Evolutionary conservation across 768 basidiomycete genomes (phyloP).

Genomic region (Hericium coralloides): DNA sequence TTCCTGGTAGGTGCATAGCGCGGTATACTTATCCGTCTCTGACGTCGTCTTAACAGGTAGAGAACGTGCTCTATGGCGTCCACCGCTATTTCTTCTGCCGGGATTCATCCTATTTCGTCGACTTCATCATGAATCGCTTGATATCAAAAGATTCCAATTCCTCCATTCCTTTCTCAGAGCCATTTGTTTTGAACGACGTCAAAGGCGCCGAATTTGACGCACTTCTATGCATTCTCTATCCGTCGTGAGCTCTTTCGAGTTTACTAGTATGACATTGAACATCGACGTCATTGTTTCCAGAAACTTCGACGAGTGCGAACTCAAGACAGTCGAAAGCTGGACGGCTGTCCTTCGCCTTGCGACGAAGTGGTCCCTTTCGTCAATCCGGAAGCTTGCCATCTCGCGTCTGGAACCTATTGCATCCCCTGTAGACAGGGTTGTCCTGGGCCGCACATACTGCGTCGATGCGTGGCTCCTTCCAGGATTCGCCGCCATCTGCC

Average conservation of each 20-base stretch:
- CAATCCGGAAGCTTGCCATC: slow-evolving; percentile 12
- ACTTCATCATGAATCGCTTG: slow-evolving; percentile 1
- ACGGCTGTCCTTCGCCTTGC: slow-evolving; percentile 13
- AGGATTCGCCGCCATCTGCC: slow-evolving; percentile 8
- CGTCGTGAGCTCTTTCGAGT: slow-evolving; percentile 3
- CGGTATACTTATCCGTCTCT: background rate
- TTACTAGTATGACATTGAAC: background rate
- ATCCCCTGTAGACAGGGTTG: slow-evolving; percentile 13
- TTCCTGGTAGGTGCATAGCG: slow-evolving; percentile 1
- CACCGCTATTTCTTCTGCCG: slow-evolving; percentile 10
- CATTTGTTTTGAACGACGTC: slow-evolving; percentile 1
- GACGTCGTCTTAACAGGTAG: background rate
- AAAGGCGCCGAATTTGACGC: slow-evolving; percentile 9
- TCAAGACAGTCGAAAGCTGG: slow-evolving; percentile 12
- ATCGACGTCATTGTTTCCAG: background rate
- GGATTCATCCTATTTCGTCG: slow-evolving; percentile 1
- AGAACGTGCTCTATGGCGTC: slow-evolving; percentile 4
- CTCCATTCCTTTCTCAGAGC: no score
- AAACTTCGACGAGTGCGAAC: slow-evolving; percentile 3
- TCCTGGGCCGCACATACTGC: slow-evolving; percentile 7
- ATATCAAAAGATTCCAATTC: no score
- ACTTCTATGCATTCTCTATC: slow-evolving; percentile 13
- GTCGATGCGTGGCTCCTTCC: slow-evolving; percentile 9
- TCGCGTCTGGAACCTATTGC: slow-evolving; percentile 5
- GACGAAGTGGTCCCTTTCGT: slow-evolving; percentile 12